phyloP scores from a whole-genome alignment of 2,329 filamentous ascomycete species.

The Neopestalotiopsis sp. region DNA sequence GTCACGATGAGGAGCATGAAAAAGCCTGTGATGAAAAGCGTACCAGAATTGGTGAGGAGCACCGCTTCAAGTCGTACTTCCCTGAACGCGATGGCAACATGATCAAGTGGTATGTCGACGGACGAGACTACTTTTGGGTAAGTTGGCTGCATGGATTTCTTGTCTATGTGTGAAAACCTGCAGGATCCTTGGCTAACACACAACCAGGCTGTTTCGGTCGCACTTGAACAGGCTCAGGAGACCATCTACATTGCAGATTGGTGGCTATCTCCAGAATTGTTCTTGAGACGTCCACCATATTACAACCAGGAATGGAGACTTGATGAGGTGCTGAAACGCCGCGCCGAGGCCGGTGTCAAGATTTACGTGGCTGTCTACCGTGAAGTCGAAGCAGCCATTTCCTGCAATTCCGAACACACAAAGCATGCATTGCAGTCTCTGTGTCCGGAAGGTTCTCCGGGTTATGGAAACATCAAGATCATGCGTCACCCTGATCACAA shows the following conservation, averaged over 20 bases:
- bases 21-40: constrained; percentile 83
- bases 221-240: constrained; percentile 88
- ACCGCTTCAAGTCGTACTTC: constrained; percentile 91
- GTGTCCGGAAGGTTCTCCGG: constrained; percentile 80
- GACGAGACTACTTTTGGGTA: constrained; percentile 90
- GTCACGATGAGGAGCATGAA: constrained; percentile 94
- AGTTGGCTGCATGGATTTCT: constrained; percentile 18
- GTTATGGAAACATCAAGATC: constrained; percentile 85
- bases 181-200: background rate
- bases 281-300: constrained; percentile 82
- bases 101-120: constrained; percentile 97
- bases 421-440: constrained; percentile 82
- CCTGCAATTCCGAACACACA: constrained; percentile 91
- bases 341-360: constrained; percentile 90
- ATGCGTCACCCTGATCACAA: constrained; percentile 97
- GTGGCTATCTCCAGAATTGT: constrained; percentile 93
- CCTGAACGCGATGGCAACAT: constrained; percentile 84
- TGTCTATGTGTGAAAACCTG: constrained; percentile 6
- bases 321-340: constrained; percentile 85
- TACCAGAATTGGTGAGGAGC: constrained; percentile 68
- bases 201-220: constrained; percentile 76
- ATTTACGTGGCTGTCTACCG: constrained; percentile 95
- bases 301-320: constrained; percentile 85
- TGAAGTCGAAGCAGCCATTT: constrained; percentile 80
- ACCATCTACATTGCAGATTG: constrained; percentile 96